These are phyloP conservation scores for Irpex sp. DNA, from an alignment of 1,284 basidiomycete genomes.

Conservation along the genomic window DNA sequence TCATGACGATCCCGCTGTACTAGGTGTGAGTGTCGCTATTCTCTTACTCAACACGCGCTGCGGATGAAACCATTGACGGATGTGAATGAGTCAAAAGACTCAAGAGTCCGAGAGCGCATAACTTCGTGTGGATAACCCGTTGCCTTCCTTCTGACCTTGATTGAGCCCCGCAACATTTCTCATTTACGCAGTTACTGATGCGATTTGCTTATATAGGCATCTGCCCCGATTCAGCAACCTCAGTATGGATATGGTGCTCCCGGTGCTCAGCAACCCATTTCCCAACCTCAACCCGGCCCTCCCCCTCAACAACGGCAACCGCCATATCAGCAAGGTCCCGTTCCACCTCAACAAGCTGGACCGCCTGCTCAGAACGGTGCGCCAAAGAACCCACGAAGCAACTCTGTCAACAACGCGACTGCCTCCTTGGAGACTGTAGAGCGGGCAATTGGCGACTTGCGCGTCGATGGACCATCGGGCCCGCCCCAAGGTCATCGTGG, in stretches of 20 bases:
- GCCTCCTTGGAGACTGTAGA: slow-evolving; percentile 77
- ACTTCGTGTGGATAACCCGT: slow-evolving; percentile 51
- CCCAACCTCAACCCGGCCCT: slow-evolving; percentile 18
- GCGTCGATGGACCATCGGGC: slow-evolving; percentile 37
- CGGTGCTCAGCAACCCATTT: slow-evolving; percentile 21
- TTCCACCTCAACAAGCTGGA: slow-evolving; percentile 15
- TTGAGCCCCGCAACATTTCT: slow-evolving; percentile 1
- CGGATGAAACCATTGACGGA: slow-evolving; percentile 50
- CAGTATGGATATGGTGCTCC: slow-evolving; percentile 23
- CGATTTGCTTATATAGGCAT: slow-evolving; percentile 21
- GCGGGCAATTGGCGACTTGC: slow-evolving; percentile 73
- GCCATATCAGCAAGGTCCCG: slow-evolving; percentile 21
- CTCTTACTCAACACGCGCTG: slow-evolving; percentile 11
- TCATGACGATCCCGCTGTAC: slow-evolving; percentile 74
- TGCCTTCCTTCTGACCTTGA: slow-evolving; percentile 53
- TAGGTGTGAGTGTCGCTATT: slow-evolving; percentile 51
- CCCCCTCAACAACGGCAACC: slow-evolving; percentile 26
- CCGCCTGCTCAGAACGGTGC: slow-evolving; percentile 18
- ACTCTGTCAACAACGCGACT: slow-evolving; percentile 64
- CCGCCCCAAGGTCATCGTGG: slow-evolving; percentile 38
- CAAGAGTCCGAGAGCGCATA: slow-evolving; percentile 51
- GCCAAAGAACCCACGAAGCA: slow-evolving; percentile 24
- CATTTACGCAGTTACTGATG: neutral
- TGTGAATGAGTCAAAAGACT: slow-evolving; percentile 39
- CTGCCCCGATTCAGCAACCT: slow-evolving; percentile 25